Percentiles rank a stretch among this genome's conserved stretches.
These are phyloP conservation scores for Zymoseptoria crescenta DNA, from an alignment of 2,329 filamentous ascomycete genomes.

Conservation along the genomic window DNA sequence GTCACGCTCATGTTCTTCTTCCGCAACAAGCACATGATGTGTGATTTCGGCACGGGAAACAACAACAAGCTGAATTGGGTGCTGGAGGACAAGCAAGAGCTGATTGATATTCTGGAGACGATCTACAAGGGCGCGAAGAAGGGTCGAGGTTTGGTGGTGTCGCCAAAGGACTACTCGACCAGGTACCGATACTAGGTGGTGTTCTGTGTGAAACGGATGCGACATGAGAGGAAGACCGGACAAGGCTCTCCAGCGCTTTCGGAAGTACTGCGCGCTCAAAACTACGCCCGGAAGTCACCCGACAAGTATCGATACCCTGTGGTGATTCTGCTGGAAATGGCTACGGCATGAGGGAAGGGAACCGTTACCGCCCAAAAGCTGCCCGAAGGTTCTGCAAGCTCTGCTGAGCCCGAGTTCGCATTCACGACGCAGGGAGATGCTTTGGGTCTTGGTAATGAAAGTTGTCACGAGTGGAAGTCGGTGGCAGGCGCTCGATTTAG, in stretches of 20 bases:
- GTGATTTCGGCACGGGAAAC: conserved; percentile 94
- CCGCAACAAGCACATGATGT: conserved; percentile 98
- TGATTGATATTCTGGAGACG: conserved; percentile 97
- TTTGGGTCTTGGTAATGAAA: not conserved
- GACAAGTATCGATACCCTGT: not conserved
- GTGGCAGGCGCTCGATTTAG: not conserved
- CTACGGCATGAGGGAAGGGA: no score
- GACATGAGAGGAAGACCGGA: not conserved
- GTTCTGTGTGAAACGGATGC: not conserved
- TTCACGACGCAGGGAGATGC: no score
- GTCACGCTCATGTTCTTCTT: conserved; percentile 98
- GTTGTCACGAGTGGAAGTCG: not conserved
- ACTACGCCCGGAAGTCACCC: not conserved
- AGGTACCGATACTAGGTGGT: conserved; percentile 54
- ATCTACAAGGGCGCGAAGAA: conserved; percentile 99
- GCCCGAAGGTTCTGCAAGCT: no score
- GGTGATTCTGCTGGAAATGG: not conserved
- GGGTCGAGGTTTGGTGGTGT: conserved; percentile 89
- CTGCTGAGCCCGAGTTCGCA: no score
- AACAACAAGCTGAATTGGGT: conserved; percentile 99
- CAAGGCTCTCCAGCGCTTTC: not conserved
- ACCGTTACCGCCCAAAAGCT: no score
- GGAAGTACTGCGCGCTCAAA: not conserved
- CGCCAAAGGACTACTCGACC: conserved; percentile 77
- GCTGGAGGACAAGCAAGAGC: conserved; percentile 92